Conservation (phyloP, 805 yeast species). For the Kodamaea hsintzibuensis region DNA sequence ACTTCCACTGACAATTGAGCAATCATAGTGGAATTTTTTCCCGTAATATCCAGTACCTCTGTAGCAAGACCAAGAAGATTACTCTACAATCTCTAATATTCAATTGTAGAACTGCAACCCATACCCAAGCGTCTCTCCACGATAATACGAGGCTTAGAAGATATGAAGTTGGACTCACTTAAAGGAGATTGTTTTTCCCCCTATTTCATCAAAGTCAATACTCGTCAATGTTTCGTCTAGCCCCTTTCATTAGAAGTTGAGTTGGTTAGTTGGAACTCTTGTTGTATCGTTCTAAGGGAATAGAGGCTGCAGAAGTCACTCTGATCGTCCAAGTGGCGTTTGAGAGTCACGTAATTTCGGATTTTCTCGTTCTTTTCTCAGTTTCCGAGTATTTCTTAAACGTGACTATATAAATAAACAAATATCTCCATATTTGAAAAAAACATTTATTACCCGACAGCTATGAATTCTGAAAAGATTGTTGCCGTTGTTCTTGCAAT, state of each 20-base stretch:
- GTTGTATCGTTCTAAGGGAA: no score
- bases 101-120: no score
- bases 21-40: no score
- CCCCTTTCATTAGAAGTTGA: no score
- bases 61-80: no score
- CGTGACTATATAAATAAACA: conserved; percentile 1
- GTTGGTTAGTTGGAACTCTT: no score
- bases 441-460: not conserved
- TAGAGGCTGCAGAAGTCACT: not conserved
- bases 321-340: not conserved
- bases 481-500: conserved; percentile 49
- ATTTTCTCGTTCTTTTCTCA: not conserved
- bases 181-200: conserved; percentile 37
- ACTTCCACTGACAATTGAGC: no score
- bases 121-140: no score
- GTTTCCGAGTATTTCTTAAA: not conserved
- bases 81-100: no score
- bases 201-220: not conserved
- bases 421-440: not conserved
- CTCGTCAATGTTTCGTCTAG: not conserved
- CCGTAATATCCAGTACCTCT: no score
- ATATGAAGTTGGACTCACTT: conserved; percentile 52
- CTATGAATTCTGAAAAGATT: conserved; percentile 43
- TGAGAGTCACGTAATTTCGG: not conserved
- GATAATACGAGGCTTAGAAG: conserved; percentile 38